Evolutionary conservation across 768 basidiomycete genomes (phyloP).

Genomic region (Kwoniella europaea): DNA sequence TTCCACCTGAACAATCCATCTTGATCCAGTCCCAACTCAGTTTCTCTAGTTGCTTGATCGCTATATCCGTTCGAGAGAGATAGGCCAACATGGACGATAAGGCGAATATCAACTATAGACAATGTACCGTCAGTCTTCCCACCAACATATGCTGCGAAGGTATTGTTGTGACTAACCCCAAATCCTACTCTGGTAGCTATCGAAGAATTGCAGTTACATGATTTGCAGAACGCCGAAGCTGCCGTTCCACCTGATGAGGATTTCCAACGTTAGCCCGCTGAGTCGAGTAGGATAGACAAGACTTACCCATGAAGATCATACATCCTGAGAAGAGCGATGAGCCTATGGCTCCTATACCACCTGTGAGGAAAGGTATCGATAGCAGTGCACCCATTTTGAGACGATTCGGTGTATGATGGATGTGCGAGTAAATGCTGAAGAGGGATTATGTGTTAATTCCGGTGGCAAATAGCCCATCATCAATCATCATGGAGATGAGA

Average conservation of each 20-base stretch:
- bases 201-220: conserved; percentile 97
- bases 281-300: conserved; percentile 33
- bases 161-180: conserved; percentile 67
- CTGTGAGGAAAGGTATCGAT: conserved; percentile 60
- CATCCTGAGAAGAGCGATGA: conserved; percentile 68
- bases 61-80: conserved; percentile 89
- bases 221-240: conserved; percentile 97
- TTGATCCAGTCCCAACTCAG: conserved; percentile 97
- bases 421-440: background rate
- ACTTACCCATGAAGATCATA: conserved; percentile 62
- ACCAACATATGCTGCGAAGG: background rate
- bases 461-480: background rate
- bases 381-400: conserved; percentile 59
- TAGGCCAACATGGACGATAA: conserved; percentile 95
- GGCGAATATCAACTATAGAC: conserved; percentile 81
- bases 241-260: conserved; percentile 41
- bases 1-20: conserved; percentile 91
- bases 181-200: conserved; percentile 97
- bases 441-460: background rate
- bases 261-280: too few relatives aligned
- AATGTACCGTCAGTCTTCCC: background rate
- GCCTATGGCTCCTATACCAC: conserved; percentile 63
- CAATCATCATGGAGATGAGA: background rate
- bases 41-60: conserved; percentile 83
- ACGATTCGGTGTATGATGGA: background rate